Base-by-base conservation (phyloP, 2,329 filamentous ascomycete species). In the Biscogniauxia marginata region DNA sequence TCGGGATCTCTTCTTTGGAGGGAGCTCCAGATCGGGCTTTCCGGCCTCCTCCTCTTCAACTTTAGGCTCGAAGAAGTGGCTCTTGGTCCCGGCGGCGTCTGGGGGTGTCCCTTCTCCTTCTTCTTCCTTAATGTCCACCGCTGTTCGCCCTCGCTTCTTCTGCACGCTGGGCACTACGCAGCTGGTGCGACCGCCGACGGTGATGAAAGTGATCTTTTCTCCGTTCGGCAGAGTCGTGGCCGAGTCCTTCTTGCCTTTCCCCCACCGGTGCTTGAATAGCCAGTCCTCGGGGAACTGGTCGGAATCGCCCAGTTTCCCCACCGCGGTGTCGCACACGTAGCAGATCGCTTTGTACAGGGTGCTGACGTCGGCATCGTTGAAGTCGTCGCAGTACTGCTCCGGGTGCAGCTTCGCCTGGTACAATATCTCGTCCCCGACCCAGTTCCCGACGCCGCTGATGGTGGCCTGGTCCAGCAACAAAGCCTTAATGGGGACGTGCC, bases 391-490 rank as follows among this genome's bases (percentile, higher is more conserved):
- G 74, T 96, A 96, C 70, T 96, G 91, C 71, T 97, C 93, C 0
- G 95, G 95, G 64, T 99, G 93, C 16, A 98, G 82, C 50, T 83
- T 86, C 4, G 95, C 89, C 64, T 98, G 88, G 68, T 93, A 99
- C 51, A 99, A 78, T 6, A 96, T 87, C 72, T 99, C 95, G 69
- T 99, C 95, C 0, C 88, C 92, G 53, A 99, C 93, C 93, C 93
- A 99, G 70, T 98, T 98, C 0, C 95, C 95, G 60, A 99, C 90
- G 7, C 95, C 95, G 67, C 90, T 95, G 59, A 98, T 89, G 70
- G 89, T 89, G 18, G 85, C 82, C 73, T 99, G 95, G 69, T 98
- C 91, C 3, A 98, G 80, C 11, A 99, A 77, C 19, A 97, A 79
- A 0, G 92, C 90, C 71, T 98, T 98, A 62, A 98, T 83, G 0